phyloP scores from a whole-genome alignment of 2,329 filamentous ascomycete species.

The Knufia fluminis region DNA sequence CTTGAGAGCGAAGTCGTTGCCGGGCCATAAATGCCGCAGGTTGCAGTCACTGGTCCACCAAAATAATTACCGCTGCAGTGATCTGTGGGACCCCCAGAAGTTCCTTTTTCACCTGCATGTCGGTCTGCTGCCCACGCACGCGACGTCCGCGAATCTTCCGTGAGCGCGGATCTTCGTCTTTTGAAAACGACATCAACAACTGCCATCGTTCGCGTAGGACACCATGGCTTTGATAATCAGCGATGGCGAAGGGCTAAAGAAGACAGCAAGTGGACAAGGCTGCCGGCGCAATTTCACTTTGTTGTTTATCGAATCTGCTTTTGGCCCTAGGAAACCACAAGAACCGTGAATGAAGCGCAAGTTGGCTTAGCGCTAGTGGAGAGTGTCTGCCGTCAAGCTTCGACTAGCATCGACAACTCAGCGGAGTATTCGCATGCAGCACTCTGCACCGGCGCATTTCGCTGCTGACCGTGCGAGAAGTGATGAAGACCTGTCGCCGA shows the following conservation, averaged over 20 bases:
- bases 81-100: not conserved
- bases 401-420: constrained; percentile 9
- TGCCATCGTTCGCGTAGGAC: not conserved
- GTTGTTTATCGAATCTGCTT: constrained; percentile 9
- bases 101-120: not conserved
- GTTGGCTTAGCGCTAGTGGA: constrained; percentile 16
- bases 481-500: not conserved
- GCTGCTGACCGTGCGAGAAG: not conserved
- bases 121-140: not conserved
- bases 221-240: not conserved
- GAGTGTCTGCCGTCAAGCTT: constrained; percentile 19
- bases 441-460: not conserved
- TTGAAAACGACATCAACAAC: not conserved
- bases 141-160: not conserved
- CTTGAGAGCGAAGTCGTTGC: not conserved
- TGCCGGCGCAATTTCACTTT: constrained; percentile 7
- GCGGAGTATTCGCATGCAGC: not conserved
- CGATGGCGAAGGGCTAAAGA: not conserved
- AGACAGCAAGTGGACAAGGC: not conserved
- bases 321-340: constrained; percentile 1
- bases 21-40: not conserved
- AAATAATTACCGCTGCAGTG: not conserved
- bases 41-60: not conserved
- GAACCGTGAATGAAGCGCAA: not conserved
- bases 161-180: not conserved